These are phyloP conservation scores for Leccinum solheimii DNA, from an alignment of 1,284 basidiomycete species.

Conservation along the genomic window DNA sequence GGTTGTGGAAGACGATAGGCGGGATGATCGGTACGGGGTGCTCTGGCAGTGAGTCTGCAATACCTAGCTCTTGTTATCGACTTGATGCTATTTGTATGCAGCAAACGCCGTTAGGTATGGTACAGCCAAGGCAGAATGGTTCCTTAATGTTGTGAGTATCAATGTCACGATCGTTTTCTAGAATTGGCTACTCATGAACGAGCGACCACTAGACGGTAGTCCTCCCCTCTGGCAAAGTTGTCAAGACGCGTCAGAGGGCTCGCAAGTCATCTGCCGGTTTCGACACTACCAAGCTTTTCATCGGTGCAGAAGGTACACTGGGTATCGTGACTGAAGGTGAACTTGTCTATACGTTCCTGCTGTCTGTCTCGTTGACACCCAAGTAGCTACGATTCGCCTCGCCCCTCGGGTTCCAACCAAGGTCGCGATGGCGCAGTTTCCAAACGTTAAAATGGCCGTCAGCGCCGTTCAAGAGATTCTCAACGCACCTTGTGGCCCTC, in stretches of 20 bases:
- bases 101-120: constrained; percentile 85
- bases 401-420: constrained; percentile 75
- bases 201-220: constrained; percentile 61
- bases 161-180: neutral
- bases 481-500: constrained; percentile 59
- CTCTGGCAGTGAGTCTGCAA: constrained; percentile 48
- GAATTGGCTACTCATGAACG: neutral
- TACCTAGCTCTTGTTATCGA: neutral
- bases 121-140: constrained; percentile 74
- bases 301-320: constrained; percentile 80
- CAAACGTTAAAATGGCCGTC: constrained; percentile 62
- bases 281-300: constrained; percentile 78
- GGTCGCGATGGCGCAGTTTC: constrained; percentile 73
- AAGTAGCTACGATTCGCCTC: constrained; percentile 72
- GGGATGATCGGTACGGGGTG: constrained; percentile 60
- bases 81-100: constrained; percentile 19
- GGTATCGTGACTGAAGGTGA: constrained; percentile 77
- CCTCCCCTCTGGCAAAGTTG: constrained; percentile 74
- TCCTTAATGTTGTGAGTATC: constrained; percentile 57
- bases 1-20: constrained; percentile 46
- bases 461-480: constrained; percentile 78
- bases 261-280: constrained; percentile 77
- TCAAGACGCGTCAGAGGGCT: constrained; percentile 74
- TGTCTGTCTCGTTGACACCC: constrained; percentile 1
- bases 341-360: neutral